Evolutionary conservation across 805 yeast genomes (phyloP).

Genomic region (Kregervanrija fluxuum): DNA sequence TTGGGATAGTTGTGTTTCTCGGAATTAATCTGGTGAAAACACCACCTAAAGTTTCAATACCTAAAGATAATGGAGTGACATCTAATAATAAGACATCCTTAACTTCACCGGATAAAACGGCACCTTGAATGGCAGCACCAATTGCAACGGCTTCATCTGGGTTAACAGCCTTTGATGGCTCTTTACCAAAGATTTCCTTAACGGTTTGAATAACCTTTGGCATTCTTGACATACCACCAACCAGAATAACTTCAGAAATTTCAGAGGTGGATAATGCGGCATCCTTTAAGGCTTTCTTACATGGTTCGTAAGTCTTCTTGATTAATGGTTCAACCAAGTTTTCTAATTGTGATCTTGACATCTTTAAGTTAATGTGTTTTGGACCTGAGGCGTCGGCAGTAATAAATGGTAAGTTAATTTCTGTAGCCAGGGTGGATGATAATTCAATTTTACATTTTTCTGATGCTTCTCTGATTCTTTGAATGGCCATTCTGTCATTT

Average conservation of each 20-base stretch:
- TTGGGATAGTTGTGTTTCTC: slow-evolving; percentile 94
- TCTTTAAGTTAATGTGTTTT: slow-evolving; percentile 48
- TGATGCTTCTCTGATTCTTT: slow-evolving; percentile 72
- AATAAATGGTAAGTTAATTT: slow-evolving; percentile 64
- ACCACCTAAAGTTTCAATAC: slow-evolving; percentile 98
- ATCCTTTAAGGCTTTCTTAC: slow-evolving; percentile 66
- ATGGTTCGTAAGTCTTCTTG: slow-evolving; percentile 63
- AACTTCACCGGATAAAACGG: slow-evolving; percentile 75
- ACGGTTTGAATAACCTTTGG: slow-evolving; percentile 67
- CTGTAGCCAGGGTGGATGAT: slow-evolving; percentile 55
- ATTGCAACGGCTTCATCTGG: slow-evolving; percentile 93
- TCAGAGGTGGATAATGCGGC: slow-evolving; percentile 61
- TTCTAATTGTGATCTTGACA: slow-evolving; percentile 66
- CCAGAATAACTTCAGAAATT: slow-evolving; percentile 67
- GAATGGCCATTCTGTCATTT: slow-evolving; percentile 51
- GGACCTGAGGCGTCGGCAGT: slow-evolving; percentile 40
- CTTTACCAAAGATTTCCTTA: slow-evolving; percentile 47
- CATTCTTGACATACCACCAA: slow-evolving; percentile 91
- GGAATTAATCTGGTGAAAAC: slow-evolving; percentile 87
- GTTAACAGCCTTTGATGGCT: slow-evolving; percentile 67
- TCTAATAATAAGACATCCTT: slow-evolving; percentile 71
- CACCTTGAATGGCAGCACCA: slow-evolving; percentile 90
- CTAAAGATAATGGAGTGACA: slow-evolving; percentile 83
- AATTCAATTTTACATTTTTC: slow-evolving; percentile 72
- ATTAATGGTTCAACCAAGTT: slow-evolving; percentile 58